These are phyloP conservation scores for Fusarium sp. DNA, from an alignment of 2,329 filamentous ascomycete genomes.

Conservation along the genomic window DNA sequence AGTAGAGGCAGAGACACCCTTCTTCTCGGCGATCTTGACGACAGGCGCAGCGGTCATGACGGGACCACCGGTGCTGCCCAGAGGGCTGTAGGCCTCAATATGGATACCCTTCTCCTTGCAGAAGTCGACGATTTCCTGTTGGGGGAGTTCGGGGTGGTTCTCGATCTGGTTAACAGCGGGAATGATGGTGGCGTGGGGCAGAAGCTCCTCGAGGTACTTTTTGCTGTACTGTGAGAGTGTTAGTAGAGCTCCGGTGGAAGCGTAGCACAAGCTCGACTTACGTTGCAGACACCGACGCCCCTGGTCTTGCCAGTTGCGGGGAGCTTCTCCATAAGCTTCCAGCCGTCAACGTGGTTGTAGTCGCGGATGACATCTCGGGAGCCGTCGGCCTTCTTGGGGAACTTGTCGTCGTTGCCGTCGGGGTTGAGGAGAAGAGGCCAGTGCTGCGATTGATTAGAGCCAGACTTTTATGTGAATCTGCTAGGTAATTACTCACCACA, in stretches of 20 bases:
- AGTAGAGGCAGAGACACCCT: constrained; percentile 69
- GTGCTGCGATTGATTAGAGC: constrained; percentile 62
- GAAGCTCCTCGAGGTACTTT: constrained; percentile 67
- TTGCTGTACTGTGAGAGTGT: constrained; percentile 62
- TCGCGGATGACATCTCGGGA: constrained; percentile 77
- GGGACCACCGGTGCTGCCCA: constrained; percentile 73
- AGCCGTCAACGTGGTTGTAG: constrained; percentile 80
- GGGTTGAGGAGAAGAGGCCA: constrained; percentile 88
- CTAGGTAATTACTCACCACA: constrained; percentile 59
- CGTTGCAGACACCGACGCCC: constrained; percentile 68
- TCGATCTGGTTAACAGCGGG: constrained; percentile 80
- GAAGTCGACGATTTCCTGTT: constrained; percentile 78
- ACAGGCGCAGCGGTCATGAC: constrained; percentile 73
- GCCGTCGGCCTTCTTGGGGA: constrained; percentile 81
- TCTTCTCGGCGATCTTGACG: constrained; percentile 73
- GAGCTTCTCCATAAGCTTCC: constrained; percentile 80
- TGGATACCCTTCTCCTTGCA: constrained; percentile 77
- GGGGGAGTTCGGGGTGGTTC: constrained; percentile 77
- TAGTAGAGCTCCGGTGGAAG: background rate
- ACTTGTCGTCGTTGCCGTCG: constrained; percentile 78
- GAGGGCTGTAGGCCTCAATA: constrained; percentile 78
- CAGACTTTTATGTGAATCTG: background rate
- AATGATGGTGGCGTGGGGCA: constrained; percentile 64
- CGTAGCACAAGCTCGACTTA: constrained; percentile 32
- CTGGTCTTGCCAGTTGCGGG: constrained; percentile 69